Conservation (phyloP, 1,139 yeast genomes). For the Dujonia santamariae region DNA sequence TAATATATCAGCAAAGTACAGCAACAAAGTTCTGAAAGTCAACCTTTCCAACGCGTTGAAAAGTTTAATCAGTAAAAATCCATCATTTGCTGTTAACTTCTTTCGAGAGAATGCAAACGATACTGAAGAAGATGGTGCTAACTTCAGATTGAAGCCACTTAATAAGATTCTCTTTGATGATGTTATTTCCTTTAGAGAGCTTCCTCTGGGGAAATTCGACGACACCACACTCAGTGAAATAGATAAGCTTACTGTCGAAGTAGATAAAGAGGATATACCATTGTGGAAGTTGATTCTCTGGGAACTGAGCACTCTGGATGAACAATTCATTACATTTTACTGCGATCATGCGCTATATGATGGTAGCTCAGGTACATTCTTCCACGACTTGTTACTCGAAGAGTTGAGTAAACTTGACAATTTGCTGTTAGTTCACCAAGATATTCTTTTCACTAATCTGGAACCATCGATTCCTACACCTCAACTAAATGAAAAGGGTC, state of each 20-base stretch:
- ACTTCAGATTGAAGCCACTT: constrained; percentile 19
- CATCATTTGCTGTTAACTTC: constrained; percentile 20
- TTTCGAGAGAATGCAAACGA: constrained; percentile 12
- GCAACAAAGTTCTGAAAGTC: constrained; percentile 13
- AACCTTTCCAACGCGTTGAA: constrained; percentile 25
- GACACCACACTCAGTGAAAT: constrained; percentile 15
- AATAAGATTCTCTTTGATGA: constrained; percentile 21
- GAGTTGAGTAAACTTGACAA: too few species aligned
- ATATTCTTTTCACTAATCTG: too few species aligned
- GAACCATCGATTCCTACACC: too few species aligned
- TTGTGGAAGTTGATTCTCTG: constrained; percentile 29
- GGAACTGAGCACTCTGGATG: not conserved
- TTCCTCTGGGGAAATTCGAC: constrained; percentile 16
- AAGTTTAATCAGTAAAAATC: constrained; percentile 18
- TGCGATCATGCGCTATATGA: constrained; percentile 36
- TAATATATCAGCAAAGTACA: constrained; percentile 24
- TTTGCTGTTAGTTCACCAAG: too few species aligned
- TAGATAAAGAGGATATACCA: constrained; percentile 18
- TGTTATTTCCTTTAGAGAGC: constrained; percentile 17
- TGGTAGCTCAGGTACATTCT: constrained; percentile 31
- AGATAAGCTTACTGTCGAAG: constrained; percentile 15
- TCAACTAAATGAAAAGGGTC: constrained; percentile 8
- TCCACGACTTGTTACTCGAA: too few species aligned
- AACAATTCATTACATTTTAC: constrained; percentile 19
- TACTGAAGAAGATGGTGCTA: constrained; percentile 11